Base-by-base conservation (phyloP, 75 land plant species). In the Sequoia sempervirens region DNA sequence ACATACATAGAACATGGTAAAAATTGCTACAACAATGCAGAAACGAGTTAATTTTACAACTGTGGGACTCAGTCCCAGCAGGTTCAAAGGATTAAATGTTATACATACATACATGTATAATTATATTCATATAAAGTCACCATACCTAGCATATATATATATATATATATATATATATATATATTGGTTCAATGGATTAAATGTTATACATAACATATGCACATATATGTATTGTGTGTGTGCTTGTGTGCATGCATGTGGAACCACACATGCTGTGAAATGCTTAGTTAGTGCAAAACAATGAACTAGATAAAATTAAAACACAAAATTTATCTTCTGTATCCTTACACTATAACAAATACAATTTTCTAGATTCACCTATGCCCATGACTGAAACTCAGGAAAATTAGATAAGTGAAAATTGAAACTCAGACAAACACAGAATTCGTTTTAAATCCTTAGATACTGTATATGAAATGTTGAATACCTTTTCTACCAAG, bases 401-500 rank as follows among this genome's bases (percentile, higher is more conserved):
- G 34, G 5, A 15, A 79, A 17, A 34, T 17, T 34, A 32, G 36
- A 75, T 18, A 61, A 4, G 15, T 15, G 32, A 70, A 1, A 32
- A 30, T 30, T 68, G 32, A 30, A n/a, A 11, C 14, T 70, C 36
- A 28, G n/a, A n/a, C n/a, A n/a, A n/a, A n/a, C 2, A 12, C 73
- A n/a, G 12, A 23, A 3, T 32, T 70, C 5, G 73, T 66, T 64
- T 66, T 81, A 83, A 34, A 40, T 46, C 6, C 37, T 43, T 28
- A 75, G 14, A 76, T 26, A 72, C 18, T 32, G 53, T 9, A 32
- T 28, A 43, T 75, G 23, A 20, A 43, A 20, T 26, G 7, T 32
- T 38, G 68, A 70, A 54, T 58, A 97, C 99, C 99, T 93, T 82
- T 86, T 82, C 90, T 90, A 28, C 99, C 99, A 80, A 97, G 93